Base-by-base conservation (phyloP, 306 rosid genomes). In the Phaseolus lunatus region DNA sequence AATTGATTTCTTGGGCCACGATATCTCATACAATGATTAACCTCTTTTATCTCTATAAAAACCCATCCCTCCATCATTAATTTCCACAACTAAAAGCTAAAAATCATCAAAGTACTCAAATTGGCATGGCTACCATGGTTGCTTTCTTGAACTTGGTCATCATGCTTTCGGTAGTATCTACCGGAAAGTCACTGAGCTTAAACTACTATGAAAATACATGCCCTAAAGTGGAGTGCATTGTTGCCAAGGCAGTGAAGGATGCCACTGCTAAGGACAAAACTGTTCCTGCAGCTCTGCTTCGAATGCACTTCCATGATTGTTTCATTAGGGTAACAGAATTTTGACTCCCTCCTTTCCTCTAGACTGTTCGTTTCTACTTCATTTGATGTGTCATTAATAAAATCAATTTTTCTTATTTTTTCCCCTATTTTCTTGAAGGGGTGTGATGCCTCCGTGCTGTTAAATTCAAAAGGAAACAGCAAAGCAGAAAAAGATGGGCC, bases 221-320 rank as follows among this genome's bases (percentile, higher is more conserved):
- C 75, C 98, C 97, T 7, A 58, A 81, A 27, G 78, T 80, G 0
- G 97, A 94, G 72, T 75, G 53, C 27, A 86, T 85, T 78, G 86
- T 82, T 57, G 88, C 86, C 24, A 82, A 76, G 61, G 47, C 79
- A 16, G 86, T 85, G 47, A 76, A 73, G 75, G 82, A 49, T 48
- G 86, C 88, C 43, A 49, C 63, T 72, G 49, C 67, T 23, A 22
- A 11, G 48, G 96, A 92, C 84, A 90, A 80, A 75, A 92, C 92
- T n/a, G 96, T 90, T 61, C 96, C 94, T 3, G 93, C 96, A 3
- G 96, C 96, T 0, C 80, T 92, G 64, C 90, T 92, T 5, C 78
- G 96, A 24, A 81, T 92, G 93, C 97, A 92, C 72, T 92, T 92
- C 77, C 97, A 89, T 43, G 97, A 90, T 47, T 92, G 97, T 59